A percentile compares a stretch with the other conserved stretches of the same genome.
Conservation (phyloP, 169 alveolate genomes). For the Plasmodium yoelii region DNA sequence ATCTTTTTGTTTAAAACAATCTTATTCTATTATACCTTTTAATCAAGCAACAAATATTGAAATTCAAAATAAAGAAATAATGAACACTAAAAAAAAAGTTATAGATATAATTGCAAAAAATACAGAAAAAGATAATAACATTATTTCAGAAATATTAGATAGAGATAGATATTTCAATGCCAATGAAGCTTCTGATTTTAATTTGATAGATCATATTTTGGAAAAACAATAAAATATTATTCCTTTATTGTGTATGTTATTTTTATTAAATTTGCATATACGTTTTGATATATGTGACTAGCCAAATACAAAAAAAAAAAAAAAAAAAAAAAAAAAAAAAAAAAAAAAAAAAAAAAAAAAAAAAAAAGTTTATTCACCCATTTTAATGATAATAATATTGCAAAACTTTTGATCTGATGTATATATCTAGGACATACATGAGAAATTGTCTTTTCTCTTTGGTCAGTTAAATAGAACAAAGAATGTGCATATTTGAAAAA, state of each 20-base stretch:
- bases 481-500: not conserved
- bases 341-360: no score
- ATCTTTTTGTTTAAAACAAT: conserved; percentile 80
- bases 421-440: no score
- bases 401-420: no score
- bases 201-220: conserved; percentile 47
- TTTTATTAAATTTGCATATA: no score
- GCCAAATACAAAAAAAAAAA: no score
- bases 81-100: conserved; percentile 79
- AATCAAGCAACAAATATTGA: conserved; percentile 83
- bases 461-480: not conserved
- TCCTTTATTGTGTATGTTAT: no score
- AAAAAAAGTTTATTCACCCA: no score
- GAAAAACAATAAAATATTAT: conserved; percentile 21
- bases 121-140: conserved; percentile 72
- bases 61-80: conserved; percentile 81
- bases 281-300: no score
- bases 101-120: conserved; percentile 76
- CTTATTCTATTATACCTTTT: conserved; percentile 76
- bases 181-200: conserved; percentile 52
- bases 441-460: no score
- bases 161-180: conserved; percentile 63
- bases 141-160: conserved; percentile 36
- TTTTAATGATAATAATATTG: no score
- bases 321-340: no score